Percentiles rank a stretch among this genome's conserved stretches.
These are phyloP conservation scores for Extremus antarcticus DNA, from an alignment of 495 filamentous ascomycete species.

Conservation along the genomic window DNA sequence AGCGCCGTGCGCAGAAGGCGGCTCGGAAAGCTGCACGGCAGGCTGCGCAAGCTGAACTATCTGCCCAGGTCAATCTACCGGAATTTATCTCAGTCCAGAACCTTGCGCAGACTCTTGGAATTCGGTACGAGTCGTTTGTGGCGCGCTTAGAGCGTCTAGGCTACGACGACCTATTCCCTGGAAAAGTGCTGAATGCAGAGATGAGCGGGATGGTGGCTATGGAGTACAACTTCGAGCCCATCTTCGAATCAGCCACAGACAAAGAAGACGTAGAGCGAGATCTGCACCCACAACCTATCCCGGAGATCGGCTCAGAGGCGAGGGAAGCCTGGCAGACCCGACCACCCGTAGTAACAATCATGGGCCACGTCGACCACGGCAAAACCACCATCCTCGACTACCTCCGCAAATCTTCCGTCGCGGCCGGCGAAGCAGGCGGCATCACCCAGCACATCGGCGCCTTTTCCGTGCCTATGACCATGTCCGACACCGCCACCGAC, in stretches of 20 bases:
- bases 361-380: conserved; percentile 98
- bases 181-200: conserved; percentile 79
- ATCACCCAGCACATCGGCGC: conserved; percentile 99
- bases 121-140: conserved; percentile 63
- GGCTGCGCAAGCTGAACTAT: conserved; percentile 26
- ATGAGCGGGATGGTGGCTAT: conserved; percentile 80
- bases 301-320: conserved; percentile 48
- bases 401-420: conserved; percentile 85
- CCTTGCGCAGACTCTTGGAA: conserved; percentile 64
- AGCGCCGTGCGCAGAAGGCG: conserved; percentile 9
- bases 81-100: conserved; percentile 84
- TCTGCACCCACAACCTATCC: conserved; percentile 52
- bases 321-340: conserved; percentile 56
- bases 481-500: conserved; percentile 41
- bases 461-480: conserved; percentile 76
- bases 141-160: conserved; percentile 65
- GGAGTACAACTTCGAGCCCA: conserved; percentile 88
- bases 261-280: conserved; percentile 49
- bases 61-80: conserved; percentile 63
- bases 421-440: conserved; percentile 82
- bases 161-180: conserved; percentile 68
- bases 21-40: conserved; percentile 25
- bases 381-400: conserved; percentile 96
- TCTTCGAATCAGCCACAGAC: conserved; percentile 43
- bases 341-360: conserved; percentile 95